Base-by-base conservation (phyloP, 2,329 filamentous ascomycete species). In the Xenoacremonium recifei region DNA sequence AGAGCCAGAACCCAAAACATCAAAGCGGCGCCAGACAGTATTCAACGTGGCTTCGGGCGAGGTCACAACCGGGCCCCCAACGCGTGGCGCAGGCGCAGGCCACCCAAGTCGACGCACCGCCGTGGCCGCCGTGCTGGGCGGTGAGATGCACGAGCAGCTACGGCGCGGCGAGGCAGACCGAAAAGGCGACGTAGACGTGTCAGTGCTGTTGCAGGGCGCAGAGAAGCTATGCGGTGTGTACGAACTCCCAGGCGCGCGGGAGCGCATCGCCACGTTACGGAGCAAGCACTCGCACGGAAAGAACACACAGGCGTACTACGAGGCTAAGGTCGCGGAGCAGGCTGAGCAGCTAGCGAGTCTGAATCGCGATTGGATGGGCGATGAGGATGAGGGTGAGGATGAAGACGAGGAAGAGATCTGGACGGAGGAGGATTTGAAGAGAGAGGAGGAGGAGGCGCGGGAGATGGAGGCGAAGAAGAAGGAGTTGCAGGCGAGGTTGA, bases 151-250 rank as follows among this genome's bases (percentile, higher is more conserved):
- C 63, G 83, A 88, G 34, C 80, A 87, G 62, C 89, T 96, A 70
- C 49, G 80, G 67, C 49, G 75, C 61, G 77, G 75, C 35, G 78
- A 77, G 34, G 70, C 69, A 31, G 62, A 66, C 44, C 59, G 61
- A 39, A 61, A 76, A 49, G 85, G 84, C 9, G 89, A 95, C 18
- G 76, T 96, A 3, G 89, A 97, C 63, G 83, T 97, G 3, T 88
- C 95, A 57, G 76, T 95, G 2, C 69, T 99, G 21, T 75, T 99
- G 17, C 76, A 80, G 39, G 91, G 92, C 1, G 92, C 91, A 1
- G 90, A 96, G 72, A 96, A 90, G 72, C 77, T 97, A 21, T 91
- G 90, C 54, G 79, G 79, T 33, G 91, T 96, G 20, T 97, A 96
- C 61, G 85, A 89, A 23, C 77, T 95, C 20, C 79, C 86, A 0